Conservation (phyloP, 192 early-diverging fungal species). For the Physocladia obscura region DNA sequence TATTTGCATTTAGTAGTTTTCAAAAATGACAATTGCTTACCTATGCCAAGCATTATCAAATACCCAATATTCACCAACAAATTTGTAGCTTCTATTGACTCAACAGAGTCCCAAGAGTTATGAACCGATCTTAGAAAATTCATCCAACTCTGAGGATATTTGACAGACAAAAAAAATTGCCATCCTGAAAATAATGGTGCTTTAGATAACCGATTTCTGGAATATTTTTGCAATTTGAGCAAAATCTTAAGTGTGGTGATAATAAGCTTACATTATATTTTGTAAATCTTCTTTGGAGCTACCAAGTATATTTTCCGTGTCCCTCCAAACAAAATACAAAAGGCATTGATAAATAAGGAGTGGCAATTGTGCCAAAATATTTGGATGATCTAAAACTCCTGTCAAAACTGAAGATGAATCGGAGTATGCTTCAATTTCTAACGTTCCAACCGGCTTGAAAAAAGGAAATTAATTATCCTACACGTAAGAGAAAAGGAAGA, state of each 20-base stretch:
- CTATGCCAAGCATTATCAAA: background rate
- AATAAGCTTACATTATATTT: background rate
- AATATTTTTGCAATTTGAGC: no score
- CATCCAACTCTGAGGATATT: slow-evolving; percentile 18
- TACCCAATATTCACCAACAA: background rate
- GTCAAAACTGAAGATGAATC: slow-evolving; percentile 35
- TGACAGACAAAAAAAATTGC: background rate
- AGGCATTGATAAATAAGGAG: slow-evolving; percentile 33
- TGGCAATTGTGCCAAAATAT: slow-evolving; percentile 22
- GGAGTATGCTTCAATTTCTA: slow-evolving; percentile 27
- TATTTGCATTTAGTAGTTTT: background rate
- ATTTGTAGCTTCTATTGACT: background rate
- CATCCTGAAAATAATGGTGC: background rate
- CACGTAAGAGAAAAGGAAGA: background rate
- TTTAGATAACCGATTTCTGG: background rate
- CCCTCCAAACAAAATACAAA: slow-evolving; percentile 34
- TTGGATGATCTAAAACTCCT: slow-evolving; percentile 41
- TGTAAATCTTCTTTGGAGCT: background rate
- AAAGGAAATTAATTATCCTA: background rate
- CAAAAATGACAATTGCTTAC: background rate
- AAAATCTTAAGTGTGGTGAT: no score
- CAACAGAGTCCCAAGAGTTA: background rate
- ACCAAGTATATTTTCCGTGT: background rate
- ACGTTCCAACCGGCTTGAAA: slow-evolving; percentile 31
- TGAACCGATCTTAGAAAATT: background rate